Percentiles rank a stretch among this genome's conserved stretches.
Conservation (phyloP, 257 asterid genomes). For the Eucommia ulmoides region DNA sequence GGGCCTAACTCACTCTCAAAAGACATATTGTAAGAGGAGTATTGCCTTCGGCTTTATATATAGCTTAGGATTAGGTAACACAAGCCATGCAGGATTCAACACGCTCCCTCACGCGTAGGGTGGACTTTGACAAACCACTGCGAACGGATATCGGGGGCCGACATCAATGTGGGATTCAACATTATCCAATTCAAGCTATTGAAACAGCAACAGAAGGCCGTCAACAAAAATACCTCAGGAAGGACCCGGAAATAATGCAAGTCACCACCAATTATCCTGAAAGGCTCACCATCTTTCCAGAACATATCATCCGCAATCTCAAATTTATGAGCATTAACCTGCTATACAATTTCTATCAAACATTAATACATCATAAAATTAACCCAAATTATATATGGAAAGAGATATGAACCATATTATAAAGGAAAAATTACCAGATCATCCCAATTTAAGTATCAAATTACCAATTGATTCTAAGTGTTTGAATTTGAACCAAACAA, state of each 20-base stretch:
- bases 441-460: background rate
- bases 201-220: background rate
- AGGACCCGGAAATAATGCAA: slow-evolving; percentile 81
- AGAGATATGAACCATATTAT: background rate
- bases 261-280: slow-evolving; percentile 88
- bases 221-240: slow-evolving; percentile 49
- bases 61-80: too few species aligned
- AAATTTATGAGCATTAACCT: slow-evolving; percentile 43
- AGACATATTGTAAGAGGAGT: too few species aligned
- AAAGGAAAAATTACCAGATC: background rate
- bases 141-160: too few species aligned
- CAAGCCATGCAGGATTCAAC: too few species aligned
- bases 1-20: too few species aligned
- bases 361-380: slow-evolving; percentile 2
- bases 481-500: too few species aligned
- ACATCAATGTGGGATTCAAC: too few species aligned
- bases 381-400: slow-evolving; percentile 2
- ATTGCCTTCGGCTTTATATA: too few species aligned
- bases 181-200: background rate
- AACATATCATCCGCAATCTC: slow-evolving; percentile 72
- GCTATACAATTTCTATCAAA: background rate
- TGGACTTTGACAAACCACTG: too few species aligned
- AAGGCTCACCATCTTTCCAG: slow-evolving; percentile 81
- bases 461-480: too few species aligned
- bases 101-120: too few species aligned